Evolutionary conservation across 1,139 yeast genomes (phyloP).

Genomic region (Trichomonascaceae sp.): DNA sequence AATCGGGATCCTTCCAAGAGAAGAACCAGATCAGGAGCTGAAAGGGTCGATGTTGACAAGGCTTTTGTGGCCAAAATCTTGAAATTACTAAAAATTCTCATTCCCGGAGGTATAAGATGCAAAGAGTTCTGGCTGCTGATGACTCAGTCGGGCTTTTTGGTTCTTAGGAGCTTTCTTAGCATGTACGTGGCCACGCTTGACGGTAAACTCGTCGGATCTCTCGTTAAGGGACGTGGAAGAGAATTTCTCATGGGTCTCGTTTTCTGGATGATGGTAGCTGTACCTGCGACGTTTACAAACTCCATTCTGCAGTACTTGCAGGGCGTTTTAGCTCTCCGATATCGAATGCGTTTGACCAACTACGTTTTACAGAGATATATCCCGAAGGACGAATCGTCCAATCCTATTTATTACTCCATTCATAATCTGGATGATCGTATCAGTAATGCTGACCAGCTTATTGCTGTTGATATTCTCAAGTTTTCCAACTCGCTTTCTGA

Average conservation of each 20-base stretch:
- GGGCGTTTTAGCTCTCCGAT: conserved; percentile 56
- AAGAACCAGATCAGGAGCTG: conserved; percentile 6
- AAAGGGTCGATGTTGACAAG: conserved; percentile 31
- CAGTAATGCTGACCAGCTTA: conserved; percentile 75
- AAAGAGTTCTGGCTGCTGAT: conserved; percentile 39
- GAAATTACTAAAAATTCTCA: conserved; percentile 30
- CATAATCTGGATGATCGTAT: conserved; percentile 57
- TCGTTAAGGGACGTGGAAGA: conserved; percentile 64
- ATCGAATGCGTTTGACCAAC: conserved; percentile 61
- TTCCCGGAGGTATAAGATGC: conserved; percentile 32
- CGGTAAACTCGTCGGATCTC: conserved; percentile 76
- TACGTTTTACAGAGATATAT: conserved; percentile 61
- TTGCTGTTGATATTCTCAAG: conserved; percentile 72
- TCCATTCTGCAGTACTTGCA: conserved; percentile 69
- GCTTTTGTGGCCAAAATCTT: conserved; percentile 28
- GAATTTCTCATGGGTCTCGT: conserved; percentile 58
- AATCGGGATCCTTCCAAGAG: conserved; percentile 7
- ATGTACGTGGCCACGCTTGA: conserved; percentile 82
- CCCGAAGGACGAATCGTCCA: conserved; percentile 36
- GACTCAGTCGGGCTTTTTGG: conserved; percentile 56
- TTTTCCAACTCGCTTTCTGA: conserved; percentile 67
- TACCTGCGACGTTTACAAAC: conserved; percentile 81
- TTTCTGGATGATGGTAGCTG: conserved; percentile 78
- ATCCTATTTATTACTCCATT: conserved; percentile 43
- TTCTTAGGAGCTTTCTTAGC: conserved; percentile 67